phyloP scores from a whole-genome alignment of 2,329 filamentous ascomycete species.

The Fusarium hainanense region DNA sequence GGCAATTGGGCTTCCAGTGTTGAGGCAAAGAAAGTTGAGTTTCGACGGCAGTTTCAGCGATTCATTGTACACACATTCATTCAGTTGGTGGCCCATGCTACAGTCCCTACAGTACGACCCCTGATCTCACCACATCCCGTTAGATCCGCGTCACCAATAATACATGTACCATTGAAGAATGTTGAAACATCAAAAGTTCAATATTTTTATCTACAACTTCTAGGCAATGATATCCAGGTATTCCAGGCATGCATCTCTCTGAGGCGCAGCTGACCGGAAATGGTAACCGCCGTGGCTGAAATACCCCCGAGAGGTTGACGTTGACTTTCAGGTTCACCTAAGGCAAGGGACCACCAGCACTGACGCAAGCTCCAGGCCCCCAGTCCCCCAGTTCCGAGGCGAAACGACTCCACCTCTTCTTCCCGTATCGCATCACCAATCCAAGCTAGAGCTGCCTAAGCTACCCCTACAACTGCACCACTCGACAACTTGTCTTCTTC shows the following conservation, averaged over 20 bases:
- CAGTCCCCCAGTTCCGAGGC: constrained; percentile 11
- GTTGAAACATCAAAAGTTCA: no score
- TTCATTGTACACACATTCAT: background rate
- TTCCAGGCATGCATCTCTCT: background rate
- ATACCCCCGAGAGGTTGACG: background rate
- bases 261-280: constrained; percentile 15
- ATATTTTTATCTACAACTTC: no score
- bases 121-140: constrained; percentile 5
- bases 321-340: background rate
- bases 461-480: constrained; percentile 7
- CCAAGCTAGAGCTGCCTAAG: constrained; percentile 23
- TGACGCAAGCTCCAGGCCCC: constrained; percentile 44
- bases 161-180: no score
- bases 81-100: background rate
- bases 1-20: background rate
- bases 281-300: constrained; percentile 34
- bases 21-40: background rate
- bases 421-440: constrained; percentile 37
- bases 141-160: background rate
- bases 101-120: background rate
- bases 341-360: constrained; percentile 17
- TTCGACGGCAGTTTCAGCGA: background rate
- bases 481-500: constrained; percentile 31
- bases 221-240: no score
- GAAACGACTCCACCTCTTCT: constrained; percentile 34